A percentile compares a stretch with the other conserved stretches of the same genome.
phyloP scores from a whole-genome alignment of 2,329 filamentous ascomycete genomes.

The Coccinonectria pachysandricola region DNA sequence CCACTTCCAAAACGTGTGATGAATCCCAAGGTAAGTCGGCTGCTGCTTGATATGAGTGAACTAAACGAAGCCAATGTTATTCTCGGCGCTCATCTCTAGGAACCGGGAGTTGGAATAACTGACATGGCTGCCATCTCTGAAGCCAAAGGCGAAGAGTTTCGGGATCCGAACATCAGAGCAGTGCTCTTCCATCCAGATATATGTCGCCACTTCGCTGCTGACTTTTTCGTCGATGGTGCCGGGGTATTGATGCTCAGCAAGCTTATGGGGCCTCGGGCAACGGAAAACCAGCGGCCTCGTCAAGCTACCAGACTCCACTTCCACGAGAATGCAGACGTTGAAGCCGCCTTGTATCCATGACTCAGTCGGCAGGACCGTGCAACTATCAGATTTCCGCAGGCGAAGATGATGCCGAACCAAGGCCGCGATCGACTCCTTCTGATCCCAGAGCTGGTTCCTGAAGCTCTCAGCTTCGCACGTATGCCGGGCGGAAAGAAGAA shows the following conservation, averaged over 20 bases:
- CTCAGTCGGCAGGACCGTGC: slow-evolving; percentile 5
- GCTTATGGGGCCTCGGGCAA: slow-evolving; percentile 11
- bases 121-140: slow-evolving; percentile 8
- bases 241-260: slow-evolving; percentile 9
- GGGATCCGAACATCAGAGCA: slow-evolving; percentile 21
- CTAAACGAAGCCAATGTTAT: slow-evolving; percentile 3
- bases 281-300: slow-evolving; percentile 5
- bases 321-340: slow-evolving; percentile 10
- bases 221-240: slow-evolving; percentile 25
- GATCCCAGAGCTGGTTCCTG: slow-evolving; percentile 5
- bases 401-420: slow-evolving; percentile 9
- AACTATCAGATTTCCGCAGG: slow-evolving; percentile 5
- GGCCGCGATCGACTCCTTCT: slow-evolving; percentile 6
- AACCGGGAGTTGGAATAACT: slow-evolving; percentile 3
- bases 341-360: slow-evolving; percentile 12
- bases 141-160: slow-evolving; percentile 11
- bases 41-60: slow-evolving; percentile 7
- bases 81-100: no score
- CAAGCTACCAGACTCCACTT: slow-evolving; percentile 1
- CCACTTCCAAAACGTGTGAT: slow-evolving; percentile 2
- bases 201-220: slow-evolving; percentile 22
- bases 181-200: slow-evolving; percentile 22
- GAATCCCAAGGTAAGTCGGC: slow-evolving; percentile 2
- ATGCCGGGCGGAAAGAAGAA: slow-evolving; percentile 5
- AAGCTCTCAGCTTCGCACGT: slow-evolving; percentile 4